Evolutionary conservation across 805 yeast genomes (phyloP).

Genomic region (Sporopachydermia lactativora): DNA sequence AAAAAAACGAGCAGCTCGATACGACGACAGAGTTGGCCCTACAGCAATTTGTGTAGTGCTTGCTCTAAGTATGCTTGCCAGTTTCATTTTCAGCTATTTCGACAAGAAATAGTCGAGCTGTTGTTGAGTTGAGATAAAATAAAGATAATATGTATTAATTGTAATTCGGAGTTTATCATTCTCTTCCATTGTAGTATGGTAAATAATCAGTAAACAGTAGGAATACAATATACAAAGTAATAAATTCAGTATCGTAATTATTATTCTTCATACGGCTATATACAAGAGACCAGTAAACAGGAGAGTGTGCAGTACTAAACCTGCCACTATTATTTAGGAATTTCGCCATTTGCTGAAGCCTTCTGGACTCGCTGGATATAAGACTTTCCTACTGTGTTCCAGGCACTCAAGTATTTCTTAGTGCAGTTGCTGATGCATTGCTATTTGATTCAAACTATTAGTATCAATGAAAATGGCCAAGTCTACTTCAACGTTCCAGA

Average conservation of each 20-base stretch:
- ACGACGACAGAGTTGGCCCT: slow-evolving; percentile 84
- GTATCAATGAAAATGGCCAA: too few species aligned
- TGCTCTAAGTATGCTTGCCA: slow-evolving; percentile 49
- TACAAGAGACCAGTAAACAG: too few species aligned
- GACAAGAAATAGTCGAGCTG: slow-evolving; percentile 24
- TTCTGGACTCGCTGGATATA: neutral
- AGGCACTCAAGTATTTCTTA: slow-evolving; percentile 1
- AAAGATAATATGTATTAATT: too few species aligned
- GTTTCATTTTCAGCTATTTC: slow-evolving; percentile 31
- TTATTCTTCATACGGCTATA: too few species aligned
- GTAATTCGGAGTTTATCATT: too few species aligned
- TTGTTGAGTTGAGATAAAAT: too few species aligned
- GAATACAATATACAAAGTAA: too few species aligned
- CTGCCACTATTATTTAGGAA: neutral
- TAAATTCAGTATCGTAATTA: too few species aligned
- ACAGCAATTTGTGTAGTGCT: slow-evolving; percentile 64
- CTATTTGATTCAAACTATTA: neutral
- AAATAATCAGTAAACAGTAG: too few species aligned
- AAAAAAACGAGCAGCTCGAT: slow-evolving; percentile 65
- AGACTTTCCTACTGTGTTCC: neutral
- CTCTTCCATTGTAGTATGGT: too few species aligned
- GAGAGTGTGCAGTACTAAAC: too few species aligned
- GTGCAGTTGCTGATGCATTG: slow-evolving; percentile 1
- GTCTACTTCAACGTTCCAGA: too few species aligned
- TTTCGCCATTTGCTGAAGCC: slow-evolving; percentile 2